Evolutionary conservation across 163 green algal genomes (phyloP).

Genomic region (Chlorella variabilis): DNA sequence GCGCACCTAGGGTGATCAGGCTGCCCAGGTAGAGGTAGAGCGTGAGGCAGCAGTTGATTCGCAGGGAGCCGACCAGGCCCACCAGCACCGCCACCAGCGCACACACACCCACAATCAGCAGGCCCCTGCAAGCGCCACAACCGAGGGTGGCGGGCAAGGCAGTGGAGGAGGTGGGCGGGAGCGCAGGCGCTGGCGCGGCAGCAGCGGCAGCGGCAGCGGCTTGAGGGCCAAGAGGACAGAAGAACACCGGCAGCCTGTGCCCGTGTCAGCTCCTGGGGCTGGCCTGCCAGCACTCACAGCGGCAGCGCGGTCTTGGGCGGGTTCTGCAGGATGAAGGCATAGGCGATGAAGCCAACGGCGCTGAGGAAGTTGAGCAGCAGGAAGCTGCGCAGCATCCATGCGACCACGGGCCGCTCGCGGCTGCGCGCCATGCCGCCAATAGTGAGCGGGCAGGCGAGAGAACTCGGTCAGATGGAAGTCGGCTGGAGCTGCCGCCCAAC

Average conservation of each 20-base stretch:
- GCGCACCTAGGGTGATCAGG: constrained; percentile 40
- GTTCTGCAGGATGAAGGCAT: constrained; percentile 42
- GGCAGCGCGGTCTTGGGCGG: constrained; percentile 46
- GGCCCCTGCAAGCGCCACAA: not conserved
- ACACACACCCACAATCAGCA: constrained; percentile 17
- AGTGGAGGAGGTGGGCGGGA: not conserved
- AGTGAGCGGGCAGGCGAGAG: not conserved
- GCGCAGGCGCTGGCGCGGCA: not conserved
- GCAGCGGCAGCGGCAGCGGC: not conserved
- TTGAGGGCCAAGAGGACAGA: too few species aligned
- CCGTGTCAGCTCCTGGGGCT: too few species aligned
- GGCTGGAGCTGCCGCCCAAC: too few species aligned
- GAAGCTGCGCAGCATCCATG: constrained; percentile 34
- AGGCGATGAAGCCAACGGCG: constrained; percentile 49
- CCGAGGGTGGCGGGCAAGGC: not conserved
- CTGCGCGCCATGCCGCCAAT: constrained; percentile 6
- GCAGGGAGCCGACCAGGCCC: constrained; percentile 17
- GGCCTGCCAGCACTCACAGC: too few species aligned
- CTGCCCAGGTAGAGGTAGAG: constrained; percentile 35
- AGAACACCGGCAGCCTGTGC: too few species aligned
- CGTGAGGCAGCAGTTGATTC: constrained; percentile 27
- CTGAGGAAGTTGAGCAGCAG: constrained; percentile 29
- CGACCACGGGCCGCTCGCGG: not conserved
- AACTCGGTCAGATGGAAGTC: not conserved
- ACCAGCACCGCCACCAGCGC: constrained; percentile 2